phyloP scores from a whole-genome alignment of 805 yeast species.

The Clavispora vitiphila region DNA sequence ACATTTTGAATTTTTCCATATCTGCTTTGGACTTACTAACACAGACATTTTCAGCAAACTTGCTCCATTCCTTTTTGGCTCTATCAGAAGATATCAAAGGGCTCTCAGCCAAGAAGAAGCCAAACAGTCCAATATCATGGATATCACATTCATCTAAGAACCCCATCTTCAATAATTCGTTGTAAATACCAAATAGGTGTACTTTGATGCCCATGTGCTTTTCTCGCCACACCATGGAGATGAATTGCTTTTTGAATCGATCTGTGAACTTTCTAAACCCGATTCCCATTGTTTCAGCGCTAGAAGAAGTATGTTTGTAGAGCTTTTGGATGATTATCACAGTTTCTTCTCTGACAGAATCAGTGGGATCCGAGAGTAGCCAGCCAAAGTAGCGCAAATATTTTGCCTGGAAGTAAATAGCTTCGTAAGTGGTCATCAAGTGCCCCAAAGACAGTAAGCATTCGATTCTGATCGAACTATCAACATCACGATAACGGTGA shows the following conservation, averaged over 20 bases:
- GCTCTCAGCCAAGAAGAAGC: slow-evolving; percentile 14
- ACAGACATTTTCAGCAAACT: slow-evolving; percentile 45
- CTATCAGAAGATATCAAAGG: slow-evolving; percentile 12
- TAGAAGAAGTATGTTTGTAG: slow-evolving; percentile 27
- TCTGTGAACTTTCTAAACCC: slow-evolving; percentile 78
- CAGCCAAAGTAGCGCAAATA: slow-evolving; percentile 79
- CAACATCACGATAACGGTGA: slow-evolving; percentile 78
- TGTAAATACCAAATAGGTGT: slow-evolving; percentile 46
- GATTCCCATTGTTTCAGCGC: slow-evolving; percentile 33
- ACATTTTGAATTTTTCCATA: slow-evolving; percentile 28
- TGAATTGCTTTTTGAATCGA: slow-evolving; percentile 58
- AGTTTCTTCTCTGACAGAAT: slow-evolving; percentile 61
- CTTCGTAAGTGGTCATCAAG: slow-evolving; percentile 73
- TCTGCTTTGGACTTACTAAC: slow-evolving; percentile 33
- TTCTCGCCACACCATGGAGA: slow-evolving; percentile 48
- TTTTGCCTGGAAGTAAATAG: slow-evolving; percentile 60
- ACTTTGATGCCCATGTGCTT: slow-evolving; percentile 52
- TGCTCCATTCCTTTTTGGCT: slow-evolving; percentile 46
- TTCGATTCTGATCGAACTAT: slow-evolving; percentile 63
- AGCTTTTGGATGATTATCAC: slow-evolving; percentile 49
- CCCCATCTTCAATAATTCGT: slow-evolving; percentile 54
- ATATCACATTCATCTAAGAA: slow-evolving; percentile 57
- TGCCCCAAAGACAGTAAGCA: slow-evolving; percentile 59
- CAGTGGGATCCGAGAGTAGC: slow-evolving; percentile 69
- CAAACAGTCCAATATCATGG: slow-evolving; percentile 13